A percentile compares a stretch with the other conserved stretches of the same genome.
These are phyloP conservation scores for Amanita jacksonii DNA, from an alignment of 768 basidiomycete genomes.

Conservation along the genomic window DNA sequence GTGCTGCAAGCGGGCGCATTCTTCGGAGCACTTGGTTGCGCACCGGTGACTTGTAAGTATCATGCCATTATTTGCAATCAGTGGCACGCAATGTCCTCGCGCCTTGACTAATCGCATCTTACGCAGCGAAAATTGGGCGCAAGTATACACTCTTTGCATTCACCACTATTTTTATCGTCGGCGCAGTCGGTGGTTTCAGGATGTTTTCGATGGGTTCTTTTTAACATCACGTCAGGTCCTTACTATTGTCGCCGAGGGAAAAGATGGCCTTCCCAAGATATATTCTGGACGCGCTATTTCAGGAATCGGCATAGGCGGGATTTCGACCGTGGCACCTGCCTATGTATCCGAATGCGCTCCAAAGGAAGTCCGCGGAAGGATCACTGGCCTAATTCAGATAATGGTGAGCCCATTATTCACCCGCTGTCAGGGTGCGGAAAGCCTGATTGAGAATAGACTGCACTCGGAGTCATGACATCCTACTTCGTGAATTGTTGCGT, in stretches of 20 bases:
- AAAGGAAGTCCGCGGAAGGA: conserved; percentile 77
- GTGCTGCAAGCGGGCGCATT: conserved; percentile 84
- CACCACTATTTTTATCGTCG: conserved; percentile 54
- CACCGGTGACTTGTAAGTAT: conserved; percentile 53
- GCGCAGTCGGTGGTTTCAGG: conserved; percentile 44
- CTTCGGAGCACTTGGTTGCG: conserved; percentile 74
- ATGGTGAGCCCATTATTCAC: too few relatives aligned
- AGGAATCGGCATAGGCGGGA: conserved; percentile 75
- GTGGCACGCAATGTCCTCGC: too few relatives aligned
- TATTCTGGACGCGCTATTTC: conserved; percentile 76
- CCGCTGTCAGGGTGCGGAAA: not conserved
- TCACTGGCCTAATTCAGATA: conserved; percentile 82
- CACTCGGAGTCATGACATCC: conserved; percentile 76
- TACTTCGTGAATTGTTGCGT: conserved; percentile 71
- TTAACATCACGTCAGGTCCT: conserved; percentile 45
- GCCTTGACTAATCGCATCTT: not conserved
- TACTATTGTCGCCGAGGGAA: conserved; percentile 53
- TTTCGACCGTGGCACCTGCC: conserved; percentile 76
- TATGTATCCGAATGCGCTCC: conserved; percentile 85
- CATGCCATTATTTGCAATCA: too few relatives aligned
- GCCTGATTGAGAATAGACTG: conserved; percentile 29
- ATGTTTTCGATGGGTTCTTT: not conserved
- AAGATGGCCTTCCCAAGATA: conserved; percentile 54
- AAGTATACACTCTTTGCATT: conserved; percentile 53
- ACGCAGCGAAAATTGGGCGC: conserved; percentile 58